These are phyloP conservation scores for Hypericum androsaemum DNA, from an alignment of 345 rosid genomes.

Conservation along the genomic window DNA sequence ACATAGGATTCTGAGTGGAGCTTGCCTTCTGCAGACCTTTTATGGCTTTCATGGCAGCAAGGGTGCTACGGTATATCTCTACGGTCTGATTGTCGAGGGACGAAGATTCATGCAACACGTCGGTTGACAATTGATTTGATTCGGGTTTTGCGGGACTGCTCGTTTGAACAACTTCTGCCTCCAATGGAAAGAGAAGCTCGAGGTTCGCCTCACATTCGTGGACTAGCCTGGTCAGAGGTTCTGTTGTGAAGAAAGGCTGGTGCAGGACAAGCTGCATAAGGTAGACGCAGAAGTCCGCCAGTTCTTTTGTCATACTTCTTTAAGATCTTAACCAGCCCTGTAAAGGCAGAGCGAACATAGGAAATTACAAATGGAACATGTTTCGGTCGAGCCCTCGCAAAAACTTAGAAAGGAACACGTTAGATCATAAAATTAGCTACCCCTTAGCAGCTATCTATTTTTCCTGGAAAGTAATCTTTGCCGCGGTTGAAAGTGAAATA, in stretches of 20 bases:
- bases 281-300: slow-evolving; percentile 64
- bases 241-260: slow-evolving; percentile 80
- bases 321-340: slow-evolving; percentile 76
- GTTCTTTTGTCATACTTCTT: slow-evolving; percentile 90
- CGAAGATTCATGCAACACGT: slow-evolving; percentile 28
- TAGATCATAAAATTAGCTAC: not conserved
- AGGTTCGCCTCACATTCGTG: slow-evolving; percentile 81
- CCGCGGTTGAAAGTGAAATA: not conserved
- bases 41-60: slow-evolving; percentile 91
- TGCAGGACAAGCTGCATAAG: slow-evolving; percentile 69
- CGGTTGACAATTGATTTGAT: slow-evolving; percentile 14
- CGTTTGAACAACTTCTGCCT: slow-evolving; percentile 76
- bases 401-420: no score
- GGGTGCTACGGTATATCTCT: slow-evolving; percentile 74
- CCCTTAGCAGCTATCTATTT: not conserved
- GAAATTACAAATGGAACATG: slow-evolving; percentile 6
- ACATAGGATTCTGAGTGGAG: slow-evolving; percentile 75
- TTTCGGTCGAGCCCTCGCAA: no score
- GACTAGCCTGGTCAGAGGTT: slow-evolving; percentile 75
- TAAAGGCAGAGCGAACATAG: slow-evolving; percentile 7
- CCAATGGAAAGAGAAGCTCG: slow-evolving; percentile 77
- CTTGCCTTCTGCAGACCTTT: slow-evolving; percentile 78
- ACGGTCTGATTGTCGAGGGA: slow-evolving; percentile 50
- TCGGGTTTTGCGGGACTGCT: slow-evolving; percentile 15
- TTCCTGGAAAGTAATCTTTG: not conserved